Evolutionary conservation across 2,329 filamentous ascomycete species (phyloP).

Genomic region (Sporothrix variecibatus): DNA sequence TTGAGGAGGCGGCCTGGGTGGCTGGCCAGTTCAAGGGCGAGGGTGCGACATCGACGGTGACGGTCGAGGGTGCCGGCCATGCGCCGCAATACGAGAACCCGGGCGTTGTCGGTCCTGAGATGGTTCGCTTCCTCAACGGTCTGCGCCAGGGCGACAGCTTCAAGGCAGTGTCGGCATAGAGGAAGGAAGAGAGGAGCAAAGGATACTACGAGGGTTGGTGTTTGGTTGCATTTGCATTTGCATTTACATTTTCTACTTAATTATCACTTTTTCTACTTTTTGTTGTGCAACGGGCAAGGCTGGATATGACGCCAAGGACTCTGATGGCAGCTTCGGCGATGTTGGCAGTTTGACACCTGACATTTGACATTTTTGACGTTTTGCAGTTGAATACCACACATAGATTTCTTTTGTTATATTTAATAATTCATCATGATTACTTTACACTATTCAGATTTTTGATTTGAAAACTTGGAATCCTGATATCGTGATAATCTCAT

Average conservation of each 20-base stretch:
- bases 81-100: slow-evolving; percentile 32
- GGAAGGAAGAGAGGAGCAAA: background rate
- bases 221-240: background rate
- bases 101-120: slow-evolving; percentile 26
- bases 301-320: background rate
- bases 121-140: slow-evolving; percentile 26
- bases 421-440: background rate
- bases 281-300: background rate
- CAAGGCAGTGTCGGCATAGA: background rate
- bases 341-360: background rate
- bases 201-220: background rate
- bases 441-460: background rate
- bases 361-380: background rate
- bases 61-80: slow-evolving; percentile 29
- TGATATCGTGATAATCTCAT: no score
- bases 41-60: slow-evolving; percentile 16
- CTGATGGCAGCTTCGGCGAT: background rate
- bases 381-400: background rate
- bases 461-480: no score
- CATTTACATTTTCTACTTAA: background rate
- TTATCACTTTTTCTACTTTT: background rate
- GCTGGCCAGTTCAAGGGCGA: slow-evolving; percentile 26
- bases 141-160: slow-evolving; percentile 24
- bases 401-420: slow-evolving; percentile 4
- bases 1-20: slow-evolving; percentile 32